Conservation (phyloP, 768 basidiomycete species). For the Coprinellus micaceus region DNA sequence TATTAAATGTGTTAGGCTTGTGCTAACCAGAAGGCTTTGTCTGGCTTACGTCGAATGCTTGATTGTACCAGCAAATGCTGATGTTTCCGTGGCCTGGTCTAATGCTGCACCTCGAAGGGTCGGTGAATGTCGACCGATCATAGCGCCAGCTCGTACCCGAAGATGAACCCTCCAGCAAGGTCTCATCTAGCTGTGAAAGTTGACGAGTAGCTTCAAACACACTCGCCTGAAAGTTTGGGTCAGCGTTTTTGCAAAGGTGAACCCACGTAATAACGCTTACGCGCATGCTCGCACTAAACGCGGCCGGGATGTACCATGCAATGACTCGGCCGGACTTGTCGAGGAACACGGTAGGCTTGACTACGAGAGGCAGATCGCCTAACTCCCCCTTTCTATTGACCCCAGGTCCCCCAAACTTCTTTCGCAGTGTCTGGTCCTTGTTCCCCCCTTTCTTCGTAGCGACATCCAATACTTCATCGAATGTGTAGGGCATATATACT, state of each 20-base stretch:
- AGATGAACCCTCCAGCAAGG: too few relatives aligned
- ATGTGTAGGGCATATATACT: neutral
- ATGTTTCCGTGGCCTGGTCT: too few relatives aligned
- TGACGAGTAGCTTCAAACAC: too few relatives aligned
- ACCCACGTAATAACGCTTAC: neutral
- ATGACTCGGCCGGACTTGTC: neutral
- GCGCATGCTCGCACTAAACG: neutral
- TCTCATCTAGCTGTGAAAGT: too few relatives aligned
- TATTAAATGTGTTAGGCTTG: too few relatives aligned
- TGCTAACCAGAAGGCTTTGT: too few relatives aligned
- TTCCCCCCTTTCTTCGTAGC: neutral
- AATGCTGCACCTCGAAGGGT: too few relatives aligned
- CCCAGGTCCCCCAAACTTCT: neutral
- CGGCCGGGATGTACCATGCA: neutral
- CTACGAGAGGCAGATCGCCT: neutral
- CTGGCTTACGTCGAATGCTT: too few relatives aligned
- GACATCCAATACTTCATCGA: neutral
- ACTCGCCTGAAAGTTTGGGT: neutral
- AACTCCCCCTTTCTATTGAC: too few relatives aligned
- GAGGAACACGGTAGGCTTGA: neutral
- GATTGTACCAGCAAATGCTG: too few relatives aligned
- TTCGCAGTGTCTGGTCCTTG: neutral
- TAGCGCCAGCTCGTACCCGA: too few relatives aligned
- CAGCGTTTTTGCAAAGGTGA: neutral
- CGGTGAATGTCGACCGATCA: too few relatives aligned